These are phyloP conservation scores for Panicum hallii DNA, from an alignment of 202 grass and related monocot species.

Conservation along the genomic window DNA sequence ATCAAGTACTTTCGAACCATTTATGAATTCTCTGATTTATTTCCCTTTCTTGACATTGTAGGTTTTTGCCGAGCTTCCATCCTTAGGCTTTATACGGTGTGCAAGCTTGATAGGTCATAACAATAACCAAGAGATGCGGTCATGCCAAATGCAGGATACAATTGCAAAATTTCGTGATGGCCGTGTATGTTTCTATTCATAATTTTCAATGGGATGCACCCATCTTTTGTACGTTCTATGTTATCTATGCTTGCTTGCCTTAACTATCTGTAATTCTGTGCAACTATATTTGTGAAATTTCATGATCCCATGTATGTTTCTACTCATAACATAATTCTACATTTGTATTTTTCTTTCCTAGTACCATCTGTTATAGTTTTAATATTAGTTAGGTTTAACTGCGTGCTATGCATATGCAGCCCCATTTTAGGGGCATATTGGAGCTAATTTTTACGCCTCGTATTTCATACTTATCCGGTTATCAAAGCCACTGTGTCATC, in stretches of 20 bases:
- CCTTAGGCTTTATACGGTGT: conserved; percentile 86
- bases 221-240: conserved; percentile 31
- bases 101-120: conserved; percentile 99
- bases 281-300: conserved; percentile 6
- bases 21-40: conserved; percentile 39
- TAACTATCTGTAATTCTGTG: conserved; percentile 26
- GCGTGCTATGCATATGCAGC: conserved; percentile 24
- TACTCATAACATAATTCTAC: conserved; percentile 7
- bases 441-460: conserved; percentile 20
- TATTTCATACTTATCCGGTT: conserved; percentile 23
- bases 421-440: conserved; percentile 5
- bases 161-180: conserved; percentile 98
- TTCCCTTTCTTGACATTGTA: conserved; percentile 39
- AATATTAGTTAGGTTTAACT: conserved; percentile 34
- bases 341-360: conserved; percentile 16
- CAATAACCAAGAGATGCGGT: conserved; percentile 99
- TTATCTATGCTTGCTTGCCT: conserved; percentile 39
- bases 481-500: conserved; percentile 9
- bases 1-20: not conserved
- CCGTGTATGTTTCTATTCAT: conserved; percentile 65
- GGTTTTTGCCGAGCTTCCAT: conserved; percentile 95
- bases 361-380: conserved; percentile 10
- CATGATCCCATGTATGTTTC: conserved; percentile 13
- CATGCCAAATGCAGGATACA: conserved; percentile 97
- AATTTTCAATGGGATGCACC: not conserved